Conservation (phyloP, 2,329 filamentous ascomycete species). For the Intubia oerlemansii region DNA sequence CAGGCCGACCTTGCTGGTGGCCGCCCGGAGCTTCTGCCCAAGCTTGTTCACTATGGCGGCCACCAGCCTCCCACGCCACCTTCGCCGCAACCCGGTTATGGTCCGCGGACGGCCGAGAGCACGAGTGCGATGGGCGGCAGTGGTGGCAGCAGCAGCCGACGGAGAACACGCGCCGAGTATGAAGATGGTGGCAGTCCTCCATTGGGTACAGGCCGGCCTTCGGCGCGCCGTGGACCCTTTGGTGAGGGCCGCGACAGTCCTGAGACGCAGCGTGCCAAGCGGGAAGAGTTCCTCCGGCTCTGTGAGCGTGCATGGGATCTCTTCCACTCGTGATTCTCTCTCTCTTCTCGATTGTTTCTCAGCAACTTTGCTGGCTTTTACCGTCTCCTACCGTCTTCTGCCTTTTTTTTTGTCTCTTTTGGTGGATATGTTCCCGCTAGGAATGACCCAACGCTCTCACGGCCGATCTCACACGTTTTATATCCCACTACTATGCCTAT, state of each 20-base stretch:
- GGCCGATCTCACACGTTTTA: too few relatives aligned
- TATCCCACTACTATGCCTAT: too few relatives aligned
- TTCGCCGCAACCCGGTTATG: slow-evolving; percentile 41
- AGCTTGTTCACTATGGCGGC: slow-evolving; percentile 85
- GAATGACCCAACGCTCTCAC: too few relatives aligned
- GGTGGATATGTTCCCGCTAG: too few relatives aligned
- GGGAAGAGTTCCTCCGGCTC: slow-evolving; percentile 73
- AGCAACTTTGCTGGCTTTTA: too few relatives aligned
- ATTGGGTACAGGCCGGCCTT: slow-evolving; percentile 49
- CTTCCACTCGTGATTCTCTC: slow-evolving; percentile 59
- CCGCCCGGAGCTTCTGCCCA: slow-evolving; percentile 78
- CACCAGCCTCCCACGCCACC: slow-evolving; percentile 86
- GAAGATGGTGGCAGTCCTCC: slow-evolving; percentile 82
- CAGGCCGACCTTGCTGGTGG: slow-evolving; percentile 79
- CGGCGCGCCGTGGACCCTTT: slow-evolving; percentile 46
- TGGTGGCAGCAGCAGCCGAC: slow-evolving; percentile 40
- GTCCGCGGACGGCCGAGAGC: too few relatives aligned
- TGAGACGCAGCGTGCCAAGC: slow-evolving; percentile 67
- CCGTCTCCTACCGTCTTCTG: too few relatives aligned
- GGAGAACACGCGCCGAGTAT: slow-evolving; percentile 74
- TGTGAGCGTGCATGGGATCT: slow-evolving; percentile 90
- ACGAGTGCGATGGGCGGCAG: not conserved
- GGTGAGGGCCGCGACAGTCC: slow-evolving; percentile 66
- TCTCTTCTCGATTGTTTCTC: not conserved
- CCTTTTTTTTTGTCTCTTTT: too few relatives aligned